phyloP scores from a whole-genome alignment of 805 yeast species.

The Millerozyma miso region DNA sequence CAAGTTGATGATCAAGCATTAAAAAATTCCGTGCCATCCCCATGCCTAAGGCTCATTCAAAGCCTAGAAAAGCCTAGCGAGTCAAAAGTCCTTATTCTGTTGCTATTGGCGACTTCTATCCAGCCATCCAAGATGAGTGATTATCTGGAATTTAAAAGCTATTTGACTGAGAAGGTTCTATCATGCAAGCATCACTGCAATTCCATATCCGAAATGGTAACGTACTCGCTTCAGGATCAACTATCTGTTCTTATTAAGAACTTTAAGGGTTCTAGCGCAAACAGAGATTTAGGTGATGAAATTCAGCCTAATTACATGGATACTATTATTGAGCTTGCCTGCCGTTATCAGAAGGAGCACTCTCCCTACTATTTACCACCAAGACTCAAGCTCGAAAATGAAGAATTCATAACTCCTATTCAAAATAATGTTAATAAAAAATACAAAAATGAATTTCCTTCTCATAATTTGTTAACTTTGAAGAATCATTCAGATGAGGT shows the following conservation, averaged over 20 bases:
- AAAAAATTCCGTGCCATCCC: neutral
- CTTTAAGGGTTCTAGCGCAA: neutral
- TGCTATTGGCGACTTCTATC: constrained; percentile 16
- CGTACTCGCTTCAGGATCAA: neutral
- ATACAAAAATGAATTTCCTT: constrained; percentile 40
- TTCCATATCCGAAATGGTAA: neutral
- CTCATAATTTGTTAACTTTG: constrained; percentile 42
- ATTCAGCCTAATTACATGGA: constrained; percentile 21
- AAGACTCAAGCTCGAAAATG: constrained; percentile 9
- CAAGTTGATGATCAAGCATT: neutral
- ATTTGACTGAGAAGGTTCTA: neutral
- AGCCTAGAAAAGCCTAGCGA: constrained; percentile 23
- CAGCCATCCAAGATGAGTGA: constrained; percentile 1
- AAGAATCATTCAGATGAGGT: constrained; percentile 66
- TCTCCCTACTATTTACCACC: constrained; percentile 28
- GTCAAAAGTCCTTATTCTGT: constrained; percentile 17
- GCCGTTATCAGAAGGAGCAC: constrained; percentile 17
- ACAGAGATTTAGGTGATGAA: neutral
- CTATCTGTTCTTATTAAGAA: neutral
- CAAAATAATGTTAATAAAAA: constrained; percentile 9
- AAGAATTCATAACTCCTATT: constrained; percentile 11
- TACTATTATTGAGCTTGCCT: constrained; percentile 15
- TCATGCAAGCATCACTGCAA: neutral
- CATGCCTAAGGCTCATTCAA: neutral
- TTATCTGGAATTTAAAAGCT: neutral